Base-by-base conservation (phyloP, 805 yeast species). In the Metschnikowia arizonensis region DNA sequence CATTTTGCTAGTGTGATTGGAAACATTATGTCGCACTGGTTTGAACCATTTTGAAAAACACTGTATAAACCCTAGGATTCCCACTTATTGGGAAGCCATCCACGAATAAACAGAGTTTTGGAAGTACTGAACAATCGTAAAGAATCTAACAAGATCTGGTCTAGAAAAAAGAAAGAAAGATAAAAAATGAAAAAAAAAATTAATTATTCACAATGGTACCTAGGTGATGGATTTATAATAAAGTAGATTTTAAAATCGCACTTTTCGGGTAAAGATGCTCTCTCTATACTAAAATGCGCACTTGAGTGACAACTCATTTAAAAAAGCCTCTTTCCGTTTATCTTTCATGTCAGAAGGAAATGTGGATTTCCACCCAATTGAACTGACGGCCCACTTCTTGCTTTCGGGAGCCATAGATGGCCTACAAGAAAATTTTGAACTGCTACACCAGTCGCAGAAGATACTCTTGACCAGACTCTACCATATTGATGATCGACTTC, bases 371-470 rank as follows among this genome's bases (percentile, higher is more conserved):
- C 85, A 81, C 55, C 83, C 84, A 0, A 71, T 81, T 35, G 86
- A 81, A 49, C 64, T 79, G 24, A 72, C 79, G 2, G 83, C 81
- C 0, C 85, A 81, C 49, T 63, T 78, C 8, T 58, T 81, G 1
- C 56, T 81, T 6, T 80, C 80, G 26, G 75, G 77, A 1, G 74
- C 84, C 1, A 60, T 81, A 7, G 84, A 81, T 33, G 64, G 62
- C 4, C 60, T 81, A 19, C 72, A 76, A 43, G 73, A 73, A 42
- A 75, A 74, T 44, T 66, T 81, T 26, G 76, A 76, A 49, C 73
- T 72, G 48, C 59, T 81, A 24, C 76, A 77, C 54, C 82, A 79
- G 48, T 77, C 83, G 0, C 85, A 81, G 50, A 60, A 76, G 33
- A 76, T 80, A 1, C 62, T 81, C 1, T 62, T 77, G 2, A 72